Evolutionary conservation across 2,329 filamentous ascomycete genomes (phyloP), one percentile per base, ranked within the genome.

Genomic region (Grosmannia clavigera): DNA sequence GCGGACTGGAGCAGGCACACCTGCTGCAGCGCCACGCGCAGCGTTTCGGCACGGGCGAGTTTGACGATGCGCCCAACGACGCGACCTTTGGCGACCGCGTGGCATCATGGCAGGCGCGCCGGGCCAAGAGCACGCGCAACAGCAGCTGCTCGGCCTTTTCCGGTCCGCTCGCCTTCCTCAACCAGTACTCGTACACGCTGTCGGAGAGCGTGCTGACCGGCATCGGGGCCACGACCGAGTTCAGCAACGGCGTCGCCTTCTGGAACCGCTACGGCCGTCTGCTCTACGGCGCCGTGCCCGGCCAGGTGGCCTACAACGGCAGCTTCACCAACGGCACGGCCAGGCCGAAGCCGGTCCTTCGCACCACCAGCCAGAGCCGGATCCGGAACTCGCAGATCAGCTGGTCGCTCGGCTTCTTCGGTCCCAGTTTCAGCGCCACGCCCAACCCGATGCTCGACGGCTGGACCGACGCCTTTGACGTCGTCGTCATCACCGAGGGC

Each of bases 231-330:
- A 66, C 69, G 1, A 79, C 78, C 2, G 78, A 81, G 64, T 79
- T 80, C 61, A 65, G 68, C 12, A 68, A 75, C 11, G 80, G 80
- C 11, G 75, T 78, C 6, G 68, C 71, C 14, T 81, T 81, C 66
- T 82, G 78, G 79, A 76, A 77, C 64, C 71, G 73, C 48, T 82
- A 82, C 62, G 81, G 81, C 5, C 71, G 80, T 31, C 75, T 74
- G 5, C 67, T 83, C 35, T 82, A 76, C 67, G 76, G 79, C 60
- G 76, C 80, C 1, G 70, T 71, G 10, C 64, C 69, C 5, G 78
- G 73, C 9, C 77, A 80, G 63, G 64, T 78, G 1, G 68, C 73
- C 2, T 83, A 81, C 70, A 74, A 77, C 64, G 67, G 72, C 16
- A 72, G 66, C 55, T 78, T 70, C 60, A 65, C 71, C 33, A 77